Base-by-base conservation (phyloP, 352 stramenopile species). In the Pilasporangium apinafurcum region DNA sequence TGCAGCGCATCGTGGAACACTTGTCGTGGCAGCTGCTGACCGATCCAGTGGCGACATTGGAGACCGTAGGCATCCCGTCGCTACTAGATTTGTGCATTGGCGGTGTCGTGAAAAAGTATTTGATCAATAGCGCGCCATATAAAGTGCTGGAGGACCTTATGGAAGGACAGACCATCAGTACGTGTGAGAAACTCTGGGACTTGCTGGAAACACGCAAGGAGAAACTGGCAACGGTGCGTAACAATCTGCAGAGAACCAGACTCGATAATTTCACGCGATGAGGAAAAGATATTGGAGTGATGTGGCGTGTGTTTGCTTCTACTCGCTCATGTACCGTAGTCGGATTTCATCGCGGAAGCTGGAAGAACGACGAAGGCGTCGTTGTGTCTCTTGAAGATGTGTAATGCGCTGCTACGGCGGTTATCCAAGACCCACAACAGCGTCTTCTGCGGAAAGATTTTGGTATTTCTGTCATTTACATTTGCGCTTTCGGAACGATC, bases 361-460 rank as follows among this genome's bases (percentile, higher is more conserved):
- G 75, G 75, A 7, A 68, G 68, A 16, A 82, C 65, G 5, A 92
- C 75, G 28, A 94, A 91, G 56, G 75, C 82, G 13, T 91, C 82
- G 26, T 53, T 94, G 44, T 87, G 77, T 44, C 42, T 94, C 32
- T 56, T 94, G 31, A 60, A 73, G 7, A 82, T 94, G 60, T 94
- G 79, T 62, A 94, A 94, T 44, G 71, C 82, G 37, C 59, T 94
- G 37, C 62, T 94, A 51, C 79, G 82, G 4, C 77, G 82, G 20
- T 51, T 92, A 37, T 94, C 82, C 22, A 92, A 92, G 65, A 94
- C 82, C 18, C 79, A 94, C 54, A 90, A 94, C 57, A 94, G 75
- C 41, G 79, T 94, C n/a, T 94, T 94, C 33, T 94, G 82, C 35
- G 82, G 82, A 32, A 84, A 83, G 51, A 94, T 94, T 50, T 52